These are phyloP conservation scores for Dendrobium chrysotoxum DNA, from an alignment of 106 monocot species.

Conservation along the genomic window DNA sequence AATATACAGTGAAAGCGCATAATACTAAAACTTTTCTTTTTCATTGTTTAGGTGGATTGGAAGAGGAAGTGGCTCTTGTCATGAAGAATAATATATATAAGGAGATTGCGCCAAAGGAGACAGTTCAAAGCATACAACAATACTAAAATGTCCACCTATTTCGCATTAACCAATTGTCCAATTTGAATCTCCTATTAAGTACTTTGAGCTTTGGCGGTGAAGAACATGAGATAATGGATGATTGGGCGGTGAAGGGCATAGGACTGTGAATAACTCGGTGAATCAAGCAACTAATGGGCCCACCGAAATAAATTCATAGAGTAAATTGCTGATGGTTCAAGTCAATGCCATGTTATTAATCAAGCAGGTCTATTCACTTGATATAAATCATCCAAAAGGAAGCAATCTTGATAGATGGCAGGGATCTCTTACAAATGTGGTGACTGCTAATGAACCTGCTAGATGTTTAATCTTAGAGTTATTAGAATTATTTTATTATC, in stretches of 20 bases:
- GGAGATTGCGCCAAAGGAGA: background rate
- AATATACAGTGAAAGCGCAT: background rate
- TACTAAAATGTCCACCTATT: constrained; percentile 1
- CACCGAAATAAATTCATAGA: background rate
- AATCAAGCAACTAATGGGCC: background rate
- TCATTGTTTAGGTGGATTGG: background rate
- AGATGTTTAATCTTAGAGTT: background rate
- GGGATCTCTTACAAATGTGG: background rate
- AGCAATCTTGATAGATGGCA: background rate
- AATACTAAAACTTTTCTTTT: background rate
- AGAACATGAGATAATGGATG: background rate
- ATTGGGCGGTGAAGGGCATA: background rate
- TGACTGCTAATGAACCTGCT: background rate
- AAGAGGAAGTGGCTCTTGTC: background rate
- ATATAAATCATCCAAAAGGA: background rate
- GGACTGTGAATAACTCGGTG: background rate
- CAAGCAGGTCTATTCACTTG: background rate
- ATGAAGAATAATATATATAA: background rate
- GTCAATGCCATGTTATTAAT: background rate
- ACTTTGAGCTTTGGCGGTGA: background rate
- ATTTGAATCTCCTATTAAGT: background rate
- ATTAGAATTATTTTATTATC: too few species aligned
- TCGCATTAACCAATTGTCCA: background rate
- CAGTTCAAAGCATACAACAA: background rate
- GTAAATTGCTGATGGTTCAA: background rate